Percentiles rank a stretch among this genome's conserved stretches.
These are phyloP conservation scores for Cercospora brassicicola DNA, from an alignment of 2,329 filamentous ascomycete genomes.

Conservation along the genomic window DNA sequence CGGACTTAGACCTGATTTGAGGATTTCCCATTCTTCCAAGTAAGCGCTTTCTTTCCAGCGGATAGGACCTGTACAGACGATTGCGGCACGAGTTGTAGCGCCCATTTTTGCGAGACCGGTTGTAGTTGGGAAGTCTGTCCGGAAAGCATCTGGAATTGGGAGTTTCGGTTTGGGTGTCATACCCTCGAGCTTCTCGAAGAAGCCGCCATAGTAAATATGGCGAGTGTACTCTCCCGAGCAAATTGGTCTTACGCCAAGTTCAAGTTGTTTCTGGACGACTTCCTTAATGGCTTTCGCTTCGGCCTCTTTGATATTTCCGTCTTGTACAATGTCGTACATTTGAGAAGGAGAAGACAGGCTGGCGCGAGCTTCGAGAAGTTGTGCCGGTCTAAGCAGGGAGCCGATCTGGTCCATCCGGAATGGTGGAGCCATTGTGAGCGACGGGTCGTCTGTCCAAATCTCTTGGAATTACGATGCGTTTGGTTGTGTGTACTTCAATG, in stretches of 20 bases:
- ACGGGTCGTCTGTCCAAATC: neutral
- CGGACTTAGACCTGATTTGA: slow-evolving; percentile 18
- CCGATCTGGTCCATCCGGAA: slow-evolving; percentile 72
- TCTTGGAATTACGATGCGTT: neutral
- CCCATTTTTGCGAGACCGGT: slow-evolving; percentile 24
- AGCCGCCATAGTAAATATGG: slow-evolving; percentile 33
- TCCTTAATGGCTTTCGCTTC: slow-evolving; percentile 66
- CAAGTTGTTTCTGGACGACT: slow-evolving; percentile 62
- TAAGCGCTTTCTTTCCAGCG: slow-evolving; percentile 28
- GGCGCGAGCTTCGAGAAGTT: slow-evolving; percentile 59
- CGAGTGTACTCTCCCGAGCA: slow-evolving; percentile 65
- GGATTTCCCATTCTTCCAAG: slow-evolving; percentile 29
- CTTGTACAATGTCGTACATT: slow-evolving; percentile 42
- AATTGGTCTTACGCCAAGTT: slow-evolving; percentile 61
- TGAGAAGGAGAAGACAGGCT: slow-evolving; percentile 52
- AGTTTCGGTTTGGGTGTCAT: slow-evolving; percentile 22
- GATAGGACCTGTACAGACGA: slow-evolving; percentile 28
- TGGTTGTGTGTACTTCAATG: neutral
- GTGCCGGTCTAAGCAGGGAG: slow-evolving; percentile 64
- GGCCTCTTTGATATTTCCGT: slow-evolving; percentile 53
- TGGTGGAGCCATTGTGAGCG: slow-evolving; percentile 46
- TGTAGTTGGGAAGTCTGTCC: slow-evolving; percentile 31
- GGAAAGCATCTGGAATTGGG: slow-evolving; percentile 27
- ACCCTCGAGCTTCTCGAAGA: slow-evolving; percentile 31
- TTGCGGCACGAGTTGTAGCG: slow-evolving; percentile 25